phyloP scores from a whole-genome alignment of 805 yeast species.

The Candida insectalens region DNA sequence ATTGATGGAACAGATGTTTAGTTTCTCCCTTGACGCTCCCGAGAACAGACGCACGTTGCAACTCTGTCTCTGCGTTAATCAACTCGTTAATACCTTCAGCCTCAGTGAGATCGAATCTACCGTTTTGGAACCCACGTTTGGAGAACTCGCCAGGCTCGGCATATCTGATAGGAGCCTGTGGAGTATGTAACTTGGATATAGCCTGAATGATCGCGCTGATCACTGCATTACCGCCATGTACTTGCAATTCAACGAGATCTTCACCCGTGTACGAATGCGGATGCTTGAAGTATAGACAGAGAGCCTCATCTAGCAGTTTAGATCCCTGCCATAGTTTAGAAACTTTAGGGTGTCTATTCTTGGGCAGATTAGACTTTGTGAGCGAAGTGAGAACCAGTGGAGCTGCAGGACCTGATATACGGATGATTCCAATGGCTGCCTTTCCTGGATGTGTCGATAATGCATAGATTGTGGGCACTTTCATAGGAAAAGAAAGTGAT shows the following conservation, averaged over 20 bases:
- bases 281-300: slow-evolving; percentile 55
- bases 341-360: slow-evolving; percentile 46
- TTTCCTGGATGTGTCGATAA: slow-evolving; percentile 74
- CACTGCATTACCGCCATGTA: slow-evolving; percentile 92
- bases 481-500: slow-evolving; percentile 1
- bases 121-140: slow-evolving; percentile 74
- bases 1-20: slow-evolving; percentile 39
- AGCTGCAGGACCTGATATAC: slow-evolving; percentile 71
- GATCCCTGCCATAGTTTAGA: slow-evolving; percentile 42
- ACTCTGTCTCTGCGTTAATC: slow-evolving; percentile 90
- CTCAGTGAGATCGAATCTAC: slow-evolving; percentile 77
- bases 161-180: slow-evolving; percentile 45
- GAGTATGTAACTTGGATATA: slow-evolving; percentile 42
- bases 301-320: slow-evolving; percentile 62
- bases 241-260: slow-evolving; percentile 78
- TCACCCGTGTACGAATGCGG: slow-evolving; percentile 92
- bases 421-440: slow-evolving; percentile 79
- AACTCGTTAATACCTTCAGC: slow-evolving; percentile 83
- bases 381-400: slow-evolving; percentile 33
- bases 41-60: slow-evolving; percentile 70
- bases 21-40: slow-evolving; percentile 65
- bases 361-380: slow-evolving; percentile 33
- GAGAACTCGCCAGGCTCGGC: slow-evolving; percentile 96
- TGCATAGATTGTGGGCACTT: slow-evolving; percentile 77
- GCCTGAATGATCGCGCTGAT: slow-evolving; percentile 58